These are phyloP conservation scores for Senna tora DNA, from an alignment of 306 rosid genomes.

Conservation along the genomic window DNA sequence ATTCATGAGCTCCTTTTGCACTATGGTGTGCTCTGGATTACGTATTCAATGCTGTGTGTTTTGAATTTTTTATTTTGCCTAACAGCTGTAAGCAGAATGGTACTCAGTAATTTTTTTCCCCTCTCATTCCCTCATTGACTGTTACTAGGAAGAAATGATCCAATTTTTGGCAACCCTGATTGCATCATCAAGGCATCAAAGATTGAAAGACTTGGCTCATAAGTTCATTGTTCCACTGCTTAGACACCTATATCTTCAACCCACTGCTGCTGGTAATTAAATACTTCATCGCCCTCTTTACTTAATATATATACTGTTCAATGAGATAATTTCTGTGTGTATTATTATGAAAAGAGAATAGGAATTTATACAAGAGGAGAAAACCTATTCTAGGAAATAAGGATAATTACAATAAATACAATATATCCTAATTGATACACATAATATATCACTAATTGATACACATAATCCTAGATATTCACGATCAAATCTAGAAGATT, in stretches of 20 bases:
- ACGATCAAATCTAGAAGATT: no score
- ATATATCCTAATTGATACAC: no score
- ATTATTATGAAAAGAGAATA: no score
- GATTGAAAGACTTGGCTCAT: slow-evolving; percentile 59
- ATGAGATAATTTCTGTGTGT: no score
- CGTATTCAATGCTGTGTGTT: slow-evolving; percentile 10
- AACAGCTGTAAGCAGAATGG: neutral
- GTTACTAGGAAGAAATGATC: slow-evolving; percentile 53
- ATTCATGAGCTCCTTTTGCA: slow-evolving; percentile 10
- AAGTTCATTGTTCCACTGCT: slow-evolving; percentile 69
- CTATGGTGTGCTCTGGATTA: neutral
- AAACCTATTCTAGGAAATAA: no score
- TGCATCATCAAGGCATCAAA: slow-evolving; percentile 61
- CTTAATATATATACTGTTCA: no score
- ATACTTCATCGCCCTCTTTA: neutral
- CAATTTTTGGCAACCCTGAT: slow-evolving; percentile 48
- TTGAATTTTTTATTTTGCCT: neutral
- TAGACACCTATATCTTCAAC: slow-evolving; percentile 54
- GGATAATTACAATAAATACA: no score
- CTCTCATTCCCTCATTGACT: slow-evolving; percentile 32
- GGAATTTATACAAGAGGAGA: no score
- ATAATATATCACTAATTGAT: no score
- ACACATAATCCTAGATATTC: no score
- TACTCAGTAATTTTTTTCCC: neutral
- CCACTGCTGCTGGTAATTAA: slow-evolving; percentile 56